phyloP scores from a whole-genome alignment of 371 early-diverging fungal genomes.

The Mucor irregularis region DNA sequence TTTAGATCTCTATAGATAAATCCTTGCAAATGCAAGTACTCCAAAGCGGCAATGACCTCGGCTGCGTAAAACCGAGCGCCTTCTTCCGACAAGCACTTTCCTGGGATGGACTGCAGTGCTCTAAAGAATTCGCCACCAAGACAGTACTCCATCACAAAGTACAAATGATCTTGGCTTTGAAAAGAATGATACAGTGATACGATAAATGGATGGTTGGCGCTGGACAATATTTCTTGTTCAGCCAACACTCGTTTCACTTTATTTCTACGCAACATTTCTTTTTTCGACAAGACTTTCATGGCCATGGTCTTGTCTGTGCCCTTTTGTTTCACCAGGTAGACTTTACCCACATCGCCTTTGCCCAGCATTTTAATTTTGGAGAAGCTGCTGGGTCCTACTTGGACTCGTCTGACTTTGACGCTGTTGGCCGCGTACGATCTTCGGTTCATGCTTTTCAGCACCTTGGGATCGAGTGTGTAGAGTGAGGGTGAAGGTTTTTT shows the following conservation, averaged over 20 bases:
- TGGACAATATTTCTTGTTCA: conserved; percentile 94
- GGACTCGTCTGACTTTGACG: conserved; percentile 71
- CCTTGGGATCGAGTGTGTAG: not conserved
- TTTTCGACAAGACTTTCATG: conserved; percentile 91
- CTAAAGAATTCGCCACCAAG: conserved; percentile 97
- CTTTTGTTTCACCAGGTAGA: conserved; percentile 90
- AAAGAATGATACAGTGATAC: conserved; percentile 96
- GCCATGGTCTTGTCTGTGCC: conserved; percentile 80
- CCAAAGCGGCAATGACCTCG: conserved; percentile 90
- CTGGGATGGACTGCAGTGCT: conserved; percentile 78
- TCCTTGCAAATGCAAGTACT: conserved; percentile 93
- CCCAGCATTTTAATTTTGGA: conserved; percentile 85
- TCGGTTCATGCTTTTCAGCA: conserved; percentile 14
- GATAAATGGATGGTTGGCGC: conserved; percentile 95
- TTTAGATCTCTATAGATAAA: conserved; percentile 98
- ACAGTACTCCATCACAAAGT: conserved; percentile 98
- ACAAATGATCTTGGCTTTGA: conserved; percentile 91
- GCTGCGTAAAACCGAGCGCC: conserved; percentile 98
- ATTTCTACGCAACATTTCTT: conserved; percentile 93
- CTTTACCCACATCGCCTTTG: conserved; percentile 96
- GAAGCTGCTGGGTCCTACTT: conserved; percentile 57
- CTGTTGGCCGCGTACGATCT: conserved; percentile 82
- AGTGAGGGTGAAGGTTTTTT: conserved; percentile 5
- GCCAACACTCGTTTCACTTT: conserved; percentile 94
- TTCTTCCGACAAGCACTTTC: conserved; percentile 81